Conservation (phyloP, 1,284 basidiomycete genomes). For the Malassezia globosa region DNA sequence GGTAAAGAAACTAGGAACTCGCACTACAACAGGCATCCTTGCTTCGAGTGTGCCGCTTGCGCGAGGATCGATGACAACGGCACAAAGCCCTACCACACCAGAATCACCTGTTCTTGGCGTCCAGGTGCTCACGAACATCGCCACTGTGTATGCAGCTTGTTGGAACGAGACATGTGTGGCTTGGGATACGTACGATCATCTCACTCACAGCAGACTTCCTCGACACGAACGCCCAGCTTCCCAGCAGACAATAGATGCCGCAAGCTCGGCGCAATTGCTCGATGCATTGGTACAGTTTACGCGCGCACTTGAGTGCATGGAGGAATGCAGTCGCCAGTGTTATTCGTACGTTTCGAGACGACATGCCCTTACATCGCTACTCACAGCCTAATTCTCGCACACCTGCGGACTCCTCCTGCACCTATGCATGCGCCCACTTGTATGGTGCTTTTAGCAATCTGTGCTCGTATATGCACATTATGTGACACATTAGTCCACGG, state of each 20-base stretch:
- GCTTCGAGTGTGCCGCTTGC: slow-evolving; percentile 1
- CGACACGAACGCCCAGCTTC: too few species aligned
- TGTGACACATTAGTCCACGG: not conserved
- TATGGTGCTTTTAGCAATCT: slow-evolving; percentile 6
- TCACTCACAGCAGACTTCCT: too few species aligned
- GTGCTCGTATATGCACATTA: slow-evolving; percentile 6
- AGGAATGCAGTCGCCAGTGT: not conserved
- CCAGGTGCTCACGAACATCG: not conserved
- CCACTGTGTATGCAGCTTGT: slow-evolving; percentile 5
- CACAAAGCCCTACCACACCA: not conserved
- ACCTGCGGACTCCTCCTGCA: slow-evolving; percentile 11
- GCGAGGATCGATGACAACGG: not conserved
- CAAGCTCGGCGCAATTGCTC: not conserved
- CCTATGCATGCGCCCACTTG: slow-evolving; percentile 14
- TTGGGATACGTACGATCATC: too few species aligned
- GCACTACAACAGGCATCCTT: slow-evolving; percentile 8
- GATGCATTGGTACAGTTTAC: not conserved
- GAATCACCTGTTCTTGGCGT: not conserved
- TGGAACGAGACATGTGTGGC: slow-evolving; percentile 8
- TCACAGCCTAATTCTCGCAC: slow-evolving; percentile 3
- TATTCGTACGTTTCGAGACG: too few species aligned
- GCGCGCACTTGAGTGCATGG: not conserved
- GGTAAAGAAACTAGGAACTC: slow-evolving; percentile 1
- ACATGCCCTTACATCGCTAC: too few species aligned
- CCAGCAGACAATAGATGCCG: not conserved